Evolutionary conservation across 2,329 filamentous ascomycete species (phyloP), one percentile per base, ranked within the genome.

Genomic region (Clarireedia monteithiana): DNA sequence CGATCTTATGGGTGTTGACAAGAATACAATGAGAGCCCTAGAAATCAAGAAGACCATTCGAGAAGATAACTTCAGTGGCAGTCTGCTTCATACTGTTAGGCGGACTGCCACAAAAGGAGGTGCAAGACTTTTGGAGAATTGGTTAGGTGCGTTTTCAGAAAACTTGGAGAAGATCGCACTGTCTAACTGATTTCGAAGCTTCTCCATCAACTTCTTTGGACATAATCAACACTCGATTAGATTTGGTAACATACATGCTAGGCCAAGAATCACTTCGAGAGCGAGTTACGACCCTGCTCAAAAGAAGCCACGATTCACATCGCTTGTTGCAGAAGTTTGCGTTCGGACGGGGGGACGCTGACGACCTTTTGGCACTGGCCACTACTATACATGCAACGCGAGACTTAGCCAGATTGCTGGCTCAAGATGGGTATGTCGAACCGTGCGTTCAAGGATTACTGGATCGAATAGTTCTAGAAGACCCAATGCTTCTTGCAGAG

Each of bases 321-420:
- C 87, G 94, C 1, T 77, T 99, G 3, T 84, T 96, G 1, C 94
- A 97, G 67, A 96, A 94, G 68, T 97, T 99, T 69, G 88, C 92
- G 0, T 80, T 97, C 7, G 91, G 92, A 10, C 83, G 89, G 60
- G 94, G 92, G n/a, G 88, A 95, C 66, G 81, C 92, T 1, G 92
- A 97, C 67, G 94, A 97, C 70, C 79, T 99, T 39, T 76, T 97
- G 45, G 87, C 84, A 50, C 76, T 99, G 14, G 89, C 89, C 1
- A 86, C 81, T 62, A 96, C 94, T 0, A 88, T 97, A 58, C 72
- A 81, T 51, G 84, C 88, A 5, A 91, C 89, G 4, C 78, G 82
- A 55, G 80, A 85, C 17, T 84, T 95, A 46, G 75, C 80, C 1
- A 65, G 68, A 27, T 70, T 82, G 27, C 73, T 83, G 3, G 20